These are phyloP conservation scores for Yamadazyma epiphylla DNA, from an alignment of 1,139 yeast genomes.

Conservation along the genomic window DNA sequence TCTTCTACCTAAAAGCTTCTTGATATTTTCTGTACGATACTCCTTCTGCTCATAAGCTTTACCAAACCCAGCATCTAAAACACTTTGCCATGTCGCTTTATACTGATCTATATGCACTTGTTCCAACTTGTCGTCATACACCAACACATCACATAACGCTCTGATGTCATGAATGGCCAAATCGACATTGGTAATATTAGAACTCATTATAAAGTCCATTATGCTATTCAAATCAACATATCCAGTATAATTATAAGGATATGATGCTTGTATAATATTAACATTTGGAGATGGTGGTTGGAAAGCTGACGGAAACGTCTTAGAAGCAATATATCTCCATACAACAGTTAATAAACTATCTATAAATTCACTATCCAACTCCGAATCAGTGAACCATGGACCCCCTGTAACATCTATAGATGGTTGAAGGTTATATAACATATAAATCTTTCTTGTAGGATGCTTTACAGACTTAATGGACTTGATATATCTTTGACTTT, in stretches of 20 bases:
- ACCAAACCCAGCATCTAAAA: constrained; percentile 60
- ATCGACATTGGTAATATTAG: constrained; percentile 81
- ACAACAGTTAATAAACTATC: constrained; percentile 78
- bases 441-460: constrained; percentile 95
- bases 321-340: constrained; percentile 80
- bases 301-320: constrained; percentile 74
- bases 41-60: constrained; percentile 27
- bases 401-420: constrained; percentile 97
- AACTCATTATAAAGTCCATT: constrained; percentile 66
- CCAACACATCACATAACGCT: constrained; percentile 81
- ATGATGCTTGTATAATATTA: constrained; percentile 34
- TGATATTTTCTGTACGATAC: constrained; percentile 7
- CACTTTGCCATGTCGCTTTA: constrained; percentile 59
- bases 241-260: constrained; percentile 54
- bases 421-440: constrained; percentile 91
- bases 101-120: constrained; percentile 51
- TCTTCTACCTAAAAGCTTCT: constrained; percentile 12
- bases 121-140: constrained; percentile 84
- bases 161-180: constrained; percentile 71
- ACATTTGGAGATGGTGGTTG: constrained; percentile 23
- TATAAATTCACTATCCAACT: constrained; percentile 89
- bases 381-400: constrained; percentile 98
- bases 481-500: constrained; percentile 80
- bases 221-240: constrained; percentile 72
- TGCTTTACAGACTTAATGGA: constrained; percentile 87